Evolutionary conservation across 2,329 filamentous ascomycete species (phyloP).

Genomic region (Trichoderma aggressivum): DNA sequence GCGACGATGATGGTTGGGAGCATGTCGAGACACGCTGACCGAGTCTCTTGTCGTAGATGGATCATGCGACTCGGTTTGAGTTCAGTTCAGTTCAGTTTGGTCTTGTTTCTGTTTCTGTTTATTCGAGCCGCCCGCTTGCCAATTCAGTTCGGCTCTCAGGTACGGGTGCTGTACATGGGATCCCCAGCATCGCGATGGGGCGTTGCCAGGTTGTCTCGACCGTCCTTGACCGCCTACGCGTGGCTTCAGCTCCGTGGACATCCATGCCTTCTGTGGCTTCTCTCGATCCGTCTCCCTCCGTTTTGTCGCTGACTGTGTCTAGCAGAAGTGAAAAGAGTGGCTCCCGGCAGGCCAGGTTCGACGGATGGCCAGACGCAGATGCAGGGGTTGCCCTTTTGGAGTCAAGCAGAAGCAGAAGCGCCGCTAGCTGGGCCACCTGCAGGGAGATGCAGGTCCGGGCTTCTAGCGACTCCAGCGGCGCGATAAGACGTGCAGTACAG

Average conservation of each 20-base stretch:
- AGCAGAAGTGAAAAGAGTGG: not conserved
- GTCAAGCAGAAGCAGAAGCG: slow-evolving; percentile 2
- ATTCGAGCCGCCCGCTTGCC: no score
- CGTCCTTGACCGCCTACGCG: not conserved
- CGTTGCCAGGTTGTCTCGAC: not conserved
- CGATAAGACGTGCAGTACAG: no score
- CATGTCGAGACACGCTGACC: not conserved
- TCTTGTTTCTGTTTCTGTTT: not conserved
- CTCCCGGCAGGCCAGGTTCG: not conserved
- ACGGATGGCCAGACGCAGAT: not conserved
- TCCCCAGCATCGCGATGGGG: not conserved
- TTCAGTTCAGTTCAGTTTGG: not conserved
- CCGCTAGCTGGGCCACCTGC: slow-evolving; percentile 6
- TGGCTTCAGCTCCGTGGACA: not conserved
- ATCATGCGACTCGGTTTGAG: not conserved
- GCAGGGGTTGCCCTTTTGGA: slow-evolving; percentile 6
- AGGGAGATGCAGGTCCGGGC: slow-evolving; percentile 12
- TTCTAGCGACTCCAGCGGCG: not conserved
- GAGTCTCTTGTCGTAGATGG: not conserved
- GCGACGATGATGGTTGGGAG: not conserved
- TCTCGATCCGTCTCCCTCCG: not conserved
- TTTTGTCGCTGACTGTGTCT: not conserved
- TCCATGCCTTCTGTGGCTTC: not conserved
- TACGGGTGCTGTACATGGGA: not conserved
- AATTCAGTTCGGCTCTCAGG: no score